Evolutionary conservation across 345 rosid genomes (phyloP), one percentile per base, ranked within the genome.

Genomic region (Erucastrum elatum): DNA sequence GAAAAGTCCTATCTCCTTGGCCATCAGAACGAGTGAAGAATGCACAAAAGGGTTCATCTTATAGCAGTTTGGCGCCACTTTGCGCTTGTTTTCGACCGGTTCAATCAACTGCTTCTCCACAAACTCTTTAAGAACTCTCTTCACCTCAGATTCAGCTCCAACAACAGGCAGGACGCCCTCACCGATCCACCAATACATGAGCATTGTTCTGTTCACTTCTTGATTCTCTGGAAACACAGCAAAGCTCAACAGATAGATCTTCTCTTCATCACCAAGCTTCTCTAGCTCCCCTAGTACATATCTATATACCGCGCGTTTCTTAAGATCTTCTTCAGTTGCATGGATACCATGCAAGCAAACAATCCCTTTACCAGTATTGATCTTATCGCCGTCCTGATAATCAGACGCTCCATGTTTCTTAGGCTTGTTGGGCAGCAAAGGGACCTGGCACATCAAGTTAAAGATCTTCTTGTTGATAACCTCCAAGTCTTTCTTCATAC

Each of bases 111-210:
- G 70, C 59, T 10, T 71, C 13, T 25, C 4, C 25, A 27, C 4
- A 11, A 84, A 85, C 4, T 41, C 3, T 2, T 49, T 0, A 0
- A 88, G 82, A 74, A 79, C 60, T 0, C 1, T 2, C 25, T 74
- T 64, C 46, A 82, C 87, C 2, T 8, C 66, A 5, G 29, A 2
- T 9, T 60, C 4, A 10, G 46, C 12, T 39, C 3, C 12, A 10
- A 2, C 0, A 11, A 2, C 26, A 31, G 59, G 31, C 4, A 83
- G 49, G 39, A 88, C 26, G 2, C 76, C 75, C 76, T 90, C 90
- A 21, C 88, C 95, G 3, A 85, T 68, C 88, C 89, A 89, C 93
- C 88, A 89, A 39, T 82, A 73, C 68, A 81, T 81, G 61, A 89
- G 70, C 74, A 84, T 55, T 44, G 86, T 85, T 69, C 83, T 86